Evolutionary conservation across 371 early-diverging fungal genomes (phyloP).

Genomic region (Mortierella sp.): DNA sequence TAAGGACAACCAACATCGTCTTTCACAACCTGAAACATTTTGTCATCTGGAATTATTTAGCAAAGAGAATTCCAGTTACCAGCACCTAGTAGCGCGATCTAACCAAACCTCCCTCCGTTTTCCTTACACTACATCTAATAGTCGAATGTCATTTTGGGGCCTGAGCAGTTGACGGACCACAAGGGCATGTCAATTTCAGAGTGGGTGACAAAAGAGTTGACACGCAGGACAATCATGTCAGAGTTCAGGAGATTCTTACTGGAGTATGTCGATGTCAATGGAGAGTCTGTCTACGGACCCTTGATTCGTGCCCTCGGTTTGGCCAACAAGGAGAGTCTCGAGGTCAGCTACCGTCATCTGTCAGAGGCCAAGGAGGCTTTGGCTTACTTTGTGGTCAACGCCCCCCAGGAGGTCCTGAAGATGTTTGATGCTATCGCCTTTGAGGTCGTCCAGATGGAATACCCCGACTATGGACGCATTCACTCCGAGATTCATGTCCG

Average conservation of each 20-base stretch:
- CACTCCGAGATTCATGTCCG: slow-evolving; percentile 97
- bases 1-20: slow-evolving; percentile 27
- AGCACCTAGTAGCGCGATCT: neutral
- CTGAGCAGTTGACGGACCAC: slow-evolving; percentile 65
- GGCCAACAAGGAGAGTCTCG: slow-evolving; percentile 91
- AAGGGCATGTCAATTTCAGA: slow-evolving; percentile 74
- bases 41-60: neutral
- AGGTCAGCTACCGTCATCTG: slow-evolving; percentile 90
- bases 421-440: slow-evolving; percentile 96
- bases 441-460: slow-evolving; percentile 90
- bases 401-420: slow-evolving; percentile 89
- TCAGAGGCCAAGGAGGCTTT: slow-evolving; percentile 82
- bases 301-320: slow-evolving; percentile 93
- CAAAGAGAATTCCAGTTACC: neutral
- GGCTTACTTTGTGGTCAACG: slow-evolving; percentile 90
- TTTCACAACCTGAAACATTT: neutral
- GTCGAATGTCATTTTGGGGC: slow-evolving; percentile 69
- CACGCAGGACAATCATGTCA: slow-evolving; percentile 84
- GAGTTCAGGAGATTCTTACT: slow-evolving; percentile 93
- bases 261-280: slow-evolving; percentile 86
- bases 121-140: slow-evolving; percentile 30
- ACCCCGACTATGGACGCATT: slow-evolving; percentile 94
- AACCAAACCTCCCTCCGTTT: neutral
- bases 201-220: slow-evolving; percentile 84
- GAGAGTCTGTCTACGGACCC: slow-evolving; percentile 94